Conservation (phyloP, 75 land plant species). For the Isoetes taiwanensis region DNA sequence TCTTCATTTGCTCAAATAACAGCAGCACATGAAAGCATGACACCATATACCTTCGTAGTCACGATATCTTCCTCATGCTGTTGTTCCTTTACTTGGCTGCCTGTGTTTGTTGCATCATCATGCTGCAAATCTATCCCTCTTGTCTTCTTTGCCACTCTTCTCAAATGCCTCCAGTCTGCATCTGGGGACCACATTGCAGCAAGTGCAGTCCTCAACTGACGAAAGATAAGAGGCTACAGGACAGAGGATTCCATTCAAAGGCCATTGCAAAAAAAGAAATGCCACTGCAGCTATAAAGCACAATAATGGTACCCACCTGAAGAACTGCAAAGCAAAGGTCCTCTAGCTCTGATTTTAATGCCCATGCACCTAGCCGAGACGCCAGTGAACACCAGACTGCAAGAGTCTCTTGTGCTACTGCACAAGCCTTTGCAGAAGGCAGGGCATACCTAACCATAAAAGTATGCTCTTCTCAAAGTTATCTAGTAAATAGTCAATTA, state of each 20-base stretch:
- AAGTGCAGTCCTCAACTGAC: conserved; percentile 54
- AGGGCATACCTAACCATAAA: conserved; percentile 60
- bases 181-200: conserved; percentile 77
- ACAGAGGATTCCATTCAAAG: too few species aligned
- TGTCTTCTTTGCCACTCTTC: conserved; percentile 33
- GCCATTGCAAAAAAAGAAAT: too few species aligned
- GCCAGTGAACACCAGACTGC: conserved; percentile 97
- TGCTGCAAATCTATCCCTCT: conserved; percentile 18
- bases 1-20: neutral
- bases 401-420: conserved; percentile 89
- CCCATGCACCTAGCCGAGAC: conserved; percentile 89
- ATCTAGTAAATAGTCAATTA: neutral
- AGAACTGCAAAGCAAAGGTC: conserved; percentile 96
- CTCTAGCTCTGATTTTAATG: conserved; percentile 87
- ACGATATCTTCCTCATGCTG: conserved; percentile 19
- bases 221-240: conserved; percentile 59
- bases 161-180: conserved; percentile 30
- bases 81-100: conserved; percentile 10
- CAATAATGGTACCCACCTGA: conserved; percentile 36
- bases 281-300: too few species aligned
- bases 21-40: neutral
- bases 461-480: neutral
- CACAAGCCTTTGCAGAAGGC: conserved; percentile 67
- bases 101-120: conserved; percentile 10
- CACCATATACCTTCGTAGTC: conserved; percentile 39